These are phyloP conservation scores for Ophiostoma pallidulum DNA, from an alignment of 2,329 filamentous ascomycete species.

Conservation along the genomic window DNA sequence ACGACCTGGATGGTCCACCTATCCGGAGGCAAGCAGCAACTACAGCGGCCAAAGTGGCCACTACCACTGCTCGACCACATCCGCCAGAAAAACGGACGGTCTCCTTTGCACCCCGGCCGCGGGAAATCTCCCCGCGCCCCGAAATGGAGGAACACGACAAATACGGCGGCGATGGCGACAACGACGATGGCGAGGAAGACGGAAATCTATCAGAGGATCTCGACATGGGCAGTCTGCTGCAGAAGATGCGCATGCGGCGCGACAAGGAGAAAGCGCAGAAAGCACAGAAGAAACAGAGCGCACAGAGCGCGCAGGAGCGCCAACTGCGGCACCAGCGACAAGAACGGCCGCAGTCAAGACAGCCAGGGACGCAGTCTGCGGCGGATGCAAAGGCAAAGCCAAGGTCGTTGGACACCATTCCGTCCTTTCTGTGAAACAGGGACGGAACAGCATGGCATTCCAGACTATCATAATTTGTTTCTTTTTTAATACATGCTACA, in stretches of 20 bases:
- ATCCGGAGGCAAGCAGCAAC: neutral
- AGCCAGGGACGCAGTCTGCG: neutral
- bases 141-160: no score
- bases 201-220: constrained; percentile 1
- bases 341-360: neutral
- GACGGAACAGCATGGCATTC: neutral
- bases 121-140: neutral
- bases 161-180: neutral
- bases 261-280: constrained; percentile 10
- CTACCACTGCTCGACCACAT: neutral
- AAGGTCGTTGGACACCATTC: constrained; percentile 5
- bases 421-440: constrained; percentile 3
- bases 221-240: constrained; percentile 9
- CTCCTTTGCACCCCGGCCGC: neutral
- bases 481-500: neutral
- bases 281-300: no score
- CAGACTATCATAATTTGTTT: neutral
- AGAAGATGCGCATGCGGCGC: constrained; percentile 10
- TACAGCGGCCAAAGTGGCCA: no score
- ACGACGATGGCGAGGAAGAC: constrained; percentile 4
- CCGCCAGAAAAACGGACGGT: neutral
- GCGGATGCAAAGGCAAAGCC: neutral
- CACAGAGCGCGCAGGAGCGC: neutral
- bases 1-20: constrained; percentile 14
- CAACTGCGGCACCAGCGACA: neutral